Evolutionary conservation across 352 stramenopile genomes (phyloP).

Genomic region (Globisporangium emineosum): DNA sequence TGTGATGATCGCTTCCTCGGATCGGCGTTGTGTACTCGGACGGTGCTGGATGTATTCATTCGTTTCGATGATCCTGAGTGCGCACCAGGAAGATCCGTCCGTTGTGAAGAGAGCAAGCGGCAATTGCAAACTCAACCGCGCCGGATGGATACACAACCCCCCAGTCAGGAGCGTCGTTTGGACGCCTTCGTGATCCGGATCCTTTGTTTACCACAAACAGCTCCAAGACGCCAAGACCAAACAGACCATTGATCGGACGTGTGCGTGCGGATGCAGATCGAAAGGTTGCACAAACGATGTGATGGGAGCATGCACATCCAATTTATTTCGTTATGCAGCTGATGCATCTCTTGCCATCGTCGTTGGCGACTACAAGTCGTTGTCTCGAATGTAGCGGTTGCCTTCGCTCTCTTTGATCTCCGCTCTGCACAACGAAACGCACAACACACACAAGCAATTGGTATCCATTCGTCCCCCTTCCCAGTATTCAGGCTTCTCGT

Average conservation of each 20-base stretch:
- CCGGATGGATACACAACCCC: too few species aligned
- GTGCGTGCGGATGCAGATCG: not conserved
- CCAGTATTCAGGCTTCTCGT: not conserved
- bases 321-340: constrained; percentile 1
- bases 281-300: not conserved
- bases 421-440: constrained; percentile 33
- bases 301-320: not conserved
- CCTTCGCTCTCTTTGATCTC: constrained; percentile 89
- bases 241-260: not conserved
- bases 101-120: too few species aligned
- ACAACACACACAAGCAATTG: not conserved
- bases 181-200: not conserved
- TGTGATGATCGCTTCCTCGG: too few species aligned
- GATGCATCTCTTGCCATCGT: not conserved
- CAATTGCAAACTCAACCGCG: too few species aligned
- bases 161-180: too few species aligned
- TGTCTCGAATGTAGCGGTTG: constrained; percentile 87
- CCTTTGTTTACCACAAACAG: not conserved
- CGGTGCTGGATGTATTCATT: too few species aligned
- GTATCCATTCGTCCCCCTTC: not conserved
- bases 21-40: too few species aligned
- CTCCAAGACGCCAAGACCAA: too few species aligned
- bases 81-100: too few species aligned
- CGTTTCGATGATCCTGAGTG: too few species aligned
- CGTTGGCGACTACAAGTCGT: constrained; percentile 46